A percentile compares a stretch with the other conserved stretches of the same genome.
Evolutionary conservation across 2,329 filamentous ascomycete species (phyloP).

Genomic region (Curvularia sp.): DNA sequence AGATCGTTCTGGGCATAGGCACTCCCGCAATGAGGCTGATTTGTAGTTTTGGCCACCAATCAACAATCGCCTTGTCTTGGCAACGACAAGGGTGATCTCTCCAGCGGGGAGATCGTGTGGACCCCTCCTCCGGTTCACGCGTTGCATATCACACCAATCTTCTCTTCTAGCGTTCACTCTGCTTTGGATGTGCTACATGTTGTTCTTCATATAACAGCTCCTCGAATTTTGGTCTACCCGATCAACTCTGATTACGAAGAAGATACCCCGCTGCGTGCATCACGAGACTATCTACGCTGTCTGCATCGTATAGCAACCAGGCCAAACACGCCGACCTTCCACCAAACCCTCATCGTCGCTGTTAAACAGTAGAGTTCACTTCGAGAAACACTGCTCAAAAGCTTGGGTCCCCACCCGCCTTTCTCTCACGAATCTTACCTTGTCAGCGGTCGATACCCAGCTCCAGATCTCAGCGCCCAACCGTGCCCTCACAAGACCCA

Average conservation of each 20-base stretch:
- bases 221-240: neutral
- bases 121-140: slow-evolving; percentile 13
- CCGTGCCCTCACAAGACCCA: slow-evolving; percentile 4
- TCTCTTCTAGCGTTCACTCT: neutral
- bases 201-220: neutral
- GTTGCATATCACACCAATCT: slow-evolving; percentile 2
- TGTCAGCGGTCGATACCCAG: slow-evolving; percentile 9
- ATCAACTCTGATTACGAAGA: neutral
- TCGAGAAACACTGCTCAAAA: slow-evolving; percentile 2
- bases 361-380: neutral
- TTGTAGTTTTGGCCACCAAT: neutral
- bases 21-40: neutral
- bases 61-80: slow-evolving; percentile 2
- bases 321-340: slow-evolving; percentile 1
- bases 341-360: slow-evolving; percentile 1
- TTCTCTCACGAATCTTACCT: neutral
- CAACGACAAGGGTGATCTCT: slow-evolving; percentile 9
- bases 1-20: neutral
- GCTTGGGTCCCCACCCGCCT: neutral
- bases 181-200: neutral
- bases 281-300: slow-evolving; percentile 13
- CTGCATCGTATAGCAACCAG: slow-evolving; percentile 8
- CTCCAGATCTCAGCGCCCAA: slow-evolving; percentile 20
- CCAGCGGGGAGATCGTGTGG: slow-evolving; percentile 17
- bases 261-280: slow-evolving; percentile 8